phyloP scores from a whole-genome alignment of 768 basidiomycete genomes.

The Rhodotorula sphaerocarpa region DNA sequence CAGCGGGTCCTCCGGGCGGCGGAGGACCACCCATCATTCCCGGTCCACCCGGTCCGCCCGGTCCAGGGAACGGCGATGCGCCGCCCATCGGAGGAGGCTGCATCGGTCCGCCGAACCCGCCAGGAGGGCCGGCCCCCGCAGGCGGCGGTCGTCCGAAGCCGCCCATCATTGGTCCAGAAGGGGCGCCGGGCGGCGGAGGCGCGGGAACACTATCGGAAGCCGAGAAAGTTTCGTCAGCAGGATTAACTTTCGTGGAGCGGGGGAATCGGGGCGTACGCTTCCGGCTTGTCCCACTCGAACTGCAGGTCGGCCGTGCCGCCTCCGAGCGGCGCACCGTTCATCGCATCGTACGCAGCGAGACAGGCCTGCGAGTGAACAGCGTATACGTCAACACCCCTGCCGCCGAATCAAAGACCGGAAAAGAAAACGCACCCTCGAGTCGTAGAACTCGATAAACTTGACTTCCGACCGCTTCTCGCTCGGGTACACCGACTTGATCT shows the following conservation, averaged over 20 bases:
- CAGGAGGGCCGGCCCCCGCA: background rate
- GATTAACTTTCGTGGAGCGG: too few species aligned
- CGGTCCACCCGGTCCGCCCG: background rate
- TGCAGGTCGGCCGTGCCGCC: conserved; percentile 83
- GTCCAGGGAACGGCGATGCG: background rate
- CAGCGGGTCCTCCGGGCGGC: background rate
- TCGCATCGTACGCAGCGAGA: conserved; percentile 66
- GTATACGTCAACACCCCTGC: background rate
- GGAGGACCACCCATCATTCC: background rate
- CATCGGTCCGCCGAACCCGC: background rate
- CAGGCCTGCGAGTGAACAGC: conserved; percentile 51
- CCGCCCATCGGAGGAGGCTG: background rate
- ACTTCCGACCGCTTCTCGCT: conserved; percentile 42
- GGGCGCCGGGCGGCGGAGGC: too few species aligned
- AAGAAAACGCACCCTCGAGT: conserved; percentile 59
- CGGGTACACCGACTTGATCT: conserved; percentile 70
- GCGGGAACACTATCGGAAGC: too few species aligned
- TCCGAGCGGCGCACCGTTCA: conserved; percentile 67
- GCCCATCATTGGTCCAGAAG: too few species aligned
- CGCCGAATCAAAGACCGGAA: background rate
- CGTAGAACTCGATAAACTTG: conserved; percentile 87
- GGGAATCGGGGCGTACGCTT: conserved; percentile 15
- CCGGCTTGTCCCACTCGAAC: conserved; percentile 64
- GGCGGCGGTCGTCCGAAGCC: too few species aligned
- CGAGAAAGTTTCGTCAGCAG: too few species aligned